phyloP scores from a whole-genome alignment of 2,329 filamentous ascomycete species.

The Chrysoporthe puriensis region DNA sequence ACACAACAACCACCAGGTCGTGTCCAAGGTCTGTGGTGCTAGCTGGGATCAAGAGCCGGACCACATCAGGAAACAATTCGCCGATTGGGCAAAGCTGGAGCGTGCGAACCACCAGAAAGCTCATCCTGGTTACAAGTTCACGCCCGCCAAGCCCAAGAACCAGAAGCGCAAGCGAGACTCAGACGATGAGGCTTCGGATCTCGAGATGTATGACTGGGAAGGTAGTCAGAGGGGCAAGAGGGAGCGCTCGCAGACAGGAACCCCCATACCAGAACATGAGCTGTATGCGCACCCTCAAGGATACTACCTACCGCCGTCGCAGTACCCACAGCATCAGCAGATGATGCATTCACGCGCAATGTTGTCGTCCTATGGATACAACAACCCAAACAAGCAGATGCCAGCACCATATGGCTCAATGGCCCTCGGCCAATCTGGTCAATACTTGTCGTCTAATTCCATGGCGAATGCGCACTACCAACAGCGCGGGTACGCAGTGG shows the following conservation, averaged over 20 bases:
- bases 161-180: constrained; percentile 38
- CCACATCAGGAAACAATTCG: constrained; percentile 75
- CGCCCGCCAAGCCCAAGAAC: constrained; percentile 71
- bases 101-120: constrained; percentile 82
- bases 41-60: constrained; percentile 84
- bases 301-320: constrained; percentile 32
- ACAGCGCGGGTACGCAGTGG: constrained; percentile 31
- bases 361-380: constrained; percentile 41
- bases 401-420: constrained; percentile 42
- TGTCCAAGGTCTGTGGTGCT: constrained; percentile 83
- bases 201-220: constrained; percentile 48
- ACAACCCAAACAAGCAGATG: constrained; percentile 42
- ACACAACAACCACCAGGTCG: constrained; percentile 91
- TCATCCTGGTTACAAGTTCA: constrained; percentile 93
- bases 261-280: constrained; percentile 38
- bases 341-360: constrained; percentile 32
- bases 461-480: constrained; percentile 34
- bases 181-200: constrained; percentile 46
- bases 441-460: constrained; percentile 34
- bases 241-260: constrained; percentile 37
- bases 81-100: constrained; percentile 77
- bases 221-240: constrained; percentile 42
- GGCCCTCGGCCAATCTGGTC: constrained; percentile 14
- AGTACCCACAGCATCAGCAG: constrained; percentile 16
- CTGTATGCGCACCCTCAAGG: constrained; percentile 31